Base-by-base conservation (phyloP, 2,329 filamentous ascomycete species). In the Fusarium sp. region DNA sequence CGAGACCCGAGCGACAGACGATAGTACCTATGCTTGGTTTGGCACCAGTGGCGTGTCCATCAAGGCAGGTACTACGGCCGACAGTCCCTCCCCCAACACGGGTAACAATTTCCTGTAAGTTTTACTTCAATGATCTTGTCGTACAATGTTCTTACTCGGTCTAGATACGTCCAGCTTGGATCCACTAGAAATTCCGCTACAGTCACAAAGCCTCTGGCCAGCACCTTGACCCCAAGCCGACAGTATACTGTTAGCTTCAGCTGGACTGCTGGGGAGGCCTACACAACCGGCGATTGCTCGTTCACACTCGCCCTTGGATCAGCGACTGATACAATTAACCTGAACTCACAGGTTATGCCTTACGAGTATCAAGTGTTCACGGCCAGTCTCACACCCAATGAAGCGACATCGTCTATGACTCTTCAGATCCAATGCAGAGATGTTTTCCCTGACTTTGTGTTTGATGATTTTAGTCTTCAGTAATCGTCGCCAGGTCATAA, bases 11-110 rank as follows among this genome's bases (percentile, higher is more conserved):
- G 42, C 60, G 2, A 63, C 60, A 9, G 47, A 22, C 0, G 59
- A 63, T n/a, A 63, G 60, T 16, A 49, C 47, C 0, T 63, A 63
- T 63, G 60, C 60, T 14, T 63, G 60, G 60, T 63, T 63, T 6
- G 60, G 60, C 1, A 63, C 32, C 10, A 56, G 43, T 4, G 49
- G 60, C 1, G 34, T 63, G 16, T 3, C 0, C 0, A 63, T 63
- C 16, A 30, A 27, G 8, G 60, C 58, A 0, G 58, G 32, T 29
- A 49, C 20, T 6, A 18, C 42, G 4, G 1, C n/a, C 3, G 7
- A 15, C 6, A 34, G 47, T 1, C 42, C 34, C 1, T 47, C 47
- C 0, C 43, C 60, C 0, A 22, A 47, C 1, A n/a, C 32, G 0
- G 60, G 49, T 0, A 24, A 56, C 27, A 63, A 63, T 0, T 63